Conservation (phyloP, 805 yeast genomes). For the Jamesozyma rosinii region DNA sequence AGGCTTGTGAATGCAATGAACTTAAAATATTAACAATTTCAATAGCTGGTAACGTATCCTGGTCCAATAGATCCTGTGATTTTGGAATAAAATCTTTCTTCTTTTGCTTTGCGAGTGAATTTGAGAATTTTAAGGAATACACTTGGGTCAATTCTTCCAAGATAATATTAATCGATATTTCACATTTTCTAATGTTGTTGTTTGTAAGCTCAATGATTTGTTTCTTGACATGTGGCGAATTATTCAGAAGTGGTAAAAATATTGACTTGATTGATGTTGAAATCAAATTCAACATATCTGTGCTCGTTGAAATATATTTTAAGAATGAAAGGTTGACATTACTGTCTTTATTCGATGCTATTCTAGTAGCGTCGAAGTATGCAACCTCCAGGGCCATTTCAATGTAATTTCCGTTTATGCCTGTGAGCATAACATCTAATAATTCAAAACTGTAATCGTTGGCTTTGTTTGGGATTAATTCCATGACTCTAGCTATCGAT, state of each 20-base stretch:
- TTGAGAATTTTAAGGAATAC: conserved; percentile 41
- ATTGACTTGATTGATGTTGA: conserved; percentile 68
- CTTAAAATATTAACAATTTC: conserved; percentile 46
- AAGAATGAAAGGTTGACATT: conserved; percentile 40
- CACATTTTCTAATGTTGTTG: conserved; percentile 49
- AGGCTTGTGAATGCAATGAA: conserved; percentile 27
- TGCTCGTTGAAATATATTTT: conserved; percentile 40
- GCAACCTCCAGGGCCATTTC: conserved; percentile 68
- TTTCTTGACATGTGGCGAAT: conserved; percentile 46
- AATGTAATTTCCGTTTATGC: conserved; percentile 64
- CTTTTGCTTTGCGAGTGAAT: conserved; percentile 55
- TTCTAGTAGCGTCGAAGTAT: conserved; percentile 38
- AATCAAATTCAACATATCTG: conserved; percentile 54
- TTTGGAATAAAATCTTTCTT: conserved; percentile 56
- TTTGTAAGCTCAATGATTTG: conserved; percentile 56
- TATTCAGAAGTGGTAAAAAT: conserved; percentile 63
- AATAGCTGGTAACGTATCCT: conserved; percentile 65
- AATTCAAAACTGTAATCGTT: conserved; percentile 57
- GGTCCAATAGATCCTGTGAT: conserved; percentile 38
- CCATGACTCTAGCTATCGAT: conserved; percentile 66
- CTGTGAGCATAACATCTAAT: conserved; percentile 55
- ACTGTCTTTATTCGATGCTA: conserved; percentile 24
- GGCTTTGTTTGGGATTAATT: conserved; percentile 54
- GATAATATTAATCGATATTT: conserved; percentile 55
- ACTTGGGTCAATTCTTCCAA: conserved; percentile 49